These are phyloP conservation scores for Saussurea involucrata DNA, from an alignment of 129 eudicot genomes.

Conservation along the genomic window DNA sequence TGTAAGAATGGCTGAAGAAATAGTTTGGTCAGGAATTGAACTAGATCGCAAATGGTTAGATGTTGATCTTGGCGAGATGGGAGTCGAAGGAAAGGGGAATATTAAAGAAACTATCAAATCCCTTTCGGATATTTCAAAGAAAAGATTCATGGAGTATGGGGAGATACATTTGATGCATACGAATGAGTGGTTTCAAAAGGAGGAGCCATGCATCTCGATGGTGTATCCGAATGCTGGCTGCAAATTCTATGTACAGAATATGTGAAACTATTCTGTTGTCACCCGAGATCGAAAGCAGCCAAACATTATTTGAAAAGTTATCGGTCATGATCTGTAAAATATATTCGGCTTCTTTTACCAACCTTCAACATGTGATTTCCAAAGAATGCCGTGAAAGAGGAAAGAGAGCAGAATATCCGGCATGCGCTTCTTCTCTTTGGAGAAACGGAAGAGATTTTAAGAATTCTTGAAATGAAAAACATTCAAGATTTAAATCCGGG, in stretches of 20 bases:
- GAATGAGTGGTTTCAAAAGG: constrained; percentile 22
- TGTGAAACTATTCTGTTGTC: constrained; percentile 36
- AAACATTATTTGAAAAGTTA: constrained; percentile 26
- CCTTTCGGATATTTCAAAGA: constrained; percentile 32
- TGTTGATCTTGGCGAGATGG: constrained; percentile 33
- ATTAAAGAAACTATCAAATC: constrained; percentile 25
- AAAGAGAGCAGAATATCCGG: constrained; percentile 34
- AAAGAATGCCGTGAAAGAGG: constrained; percentile 39
- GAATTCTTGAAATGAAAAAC: constrained; percentile 18
- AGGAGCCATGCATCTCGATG: constrained; percentile 38
- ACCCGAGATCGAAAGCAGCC: constrained; percentile 2
- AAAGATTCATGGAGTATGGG: constrained; percentile 27
- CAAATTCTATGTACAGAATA: constrained; percentile 58
- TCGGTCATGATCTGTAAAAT: constrained; percentile 33
- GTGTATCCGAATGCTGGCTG: constrained; percentile 44
- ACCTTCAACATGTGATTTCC: constrained; percentile 32
- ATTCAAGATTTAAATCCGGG: constrained; percentile 27
- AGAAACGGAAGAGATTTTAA: constrained; percentile 38
- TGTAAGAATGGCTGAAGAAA: constrained; percentile 41
- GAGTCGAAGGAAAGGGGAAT: constrained; percentile 20
- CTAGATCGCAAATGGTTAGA: constrained; percentile 46
- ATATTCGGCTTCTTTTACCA: constrained; percentile 48
- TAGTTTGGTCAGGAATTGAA: constrained; percentile 51
- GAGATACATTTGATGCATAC: constrained; percentile 3
- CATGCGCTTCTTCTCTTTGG: constrained; percentile 47